Percentiles rank a stretch among this genome's conserved stretches.
Evolutionary conservation across 2,329 filamentous ascomycete genomes (phyloP).

Genomic region (Didymellaceae sp.): DNA sequence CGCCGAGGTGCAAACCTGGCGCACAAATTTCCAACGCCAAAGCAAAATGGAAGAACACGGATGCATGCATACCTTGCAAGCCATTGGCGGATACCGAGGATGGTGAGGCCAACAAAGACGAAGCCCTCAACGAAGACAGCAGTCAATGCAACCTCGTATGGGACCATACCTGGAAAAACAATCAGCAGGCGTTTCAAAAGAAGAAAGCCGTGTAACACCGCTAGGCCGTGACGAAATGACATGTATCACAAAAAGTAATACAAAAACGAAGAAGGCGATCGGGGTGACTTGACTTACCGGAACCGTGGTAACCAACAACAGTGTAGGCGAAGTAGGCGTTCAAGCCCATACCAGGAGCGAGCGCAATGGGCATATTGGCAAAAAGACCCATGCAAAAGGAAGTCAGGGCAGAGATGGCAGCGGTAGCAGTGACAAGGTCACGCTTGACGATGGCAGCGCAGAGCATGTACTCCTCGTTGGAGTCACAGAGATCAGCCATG

Average conservation of each 20-base stretch:
- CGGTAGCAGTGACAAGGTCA: conserved; percentile 83
- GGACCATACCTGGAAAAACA: conserved; percentile 59
- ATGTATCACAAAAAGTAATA: conserved; percentile 21
- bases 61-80: conserved; percentile 49
- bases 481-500: conserved; percentile 58
- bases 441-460: conserved; percentile 70
- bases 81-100: conserved; percentile 76
- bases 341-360: conserved; percentile 79
- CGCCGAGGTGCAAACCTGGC: conserved; percentile 17
- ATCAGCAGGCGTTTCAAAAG: conserved; percentile 24
- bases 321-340: conserved; percentile 89
- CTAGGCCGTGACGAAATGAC: conserved; percentile 12
- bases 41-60: conserved; percentile 8
- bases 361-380: conserved; percentile 78
- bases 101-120: conserved; percentile 79
- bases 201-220: conserved; percentile 6
- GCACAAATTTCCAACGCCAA: conserved; percentile 18
- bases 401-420: conserved; percentile 78
- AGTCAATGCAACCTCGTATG: conserved; percentile 78
- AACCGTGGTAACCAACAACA: conserved; percentile 78
- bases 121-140: conserved; percentile 89
- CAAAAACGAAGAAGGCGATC: conserved; percentile 24
- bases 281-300: conserved; percentile 53
- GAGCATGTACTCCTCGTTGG: conserved; percentile 66
- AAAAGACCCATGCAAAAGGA: conserved; percentile 86